Conservation (phyloP, 2,329 filamentous ascomycete genomes). For the Stachybotrys echinatus region DNA sequence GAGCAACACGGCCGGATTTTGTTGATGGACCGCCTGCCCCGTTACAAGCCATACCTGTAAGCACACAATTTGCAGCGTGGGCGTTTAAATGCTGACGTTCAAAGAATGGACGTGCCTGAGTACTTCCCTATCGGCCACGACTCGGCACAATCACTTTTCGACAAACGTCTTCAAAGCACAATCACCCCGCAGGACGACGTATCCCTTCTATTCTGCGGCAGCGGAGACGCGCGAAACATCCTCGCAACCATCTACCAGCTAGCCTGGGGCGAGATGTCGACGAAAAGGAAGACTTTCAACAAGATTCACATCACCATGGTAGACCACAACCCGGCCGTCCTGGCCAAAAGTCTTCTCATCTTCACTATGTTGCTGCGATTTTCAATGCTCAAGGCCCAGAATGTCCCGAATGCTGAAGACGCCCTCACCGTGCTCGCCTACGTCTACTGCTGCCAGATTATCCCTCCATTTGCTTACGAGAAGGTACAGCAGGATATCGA, state of each 20-base stretch:
- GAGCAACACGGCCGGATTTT: too few relatives aligned
- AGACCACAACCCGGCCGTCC: conserved; percentile 14
- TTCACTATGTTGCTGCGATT: conserved; percentile 9
- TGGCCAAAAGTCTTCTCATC: conserved; percentile 15
- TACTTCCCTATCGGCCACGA: too few relatives aligned
- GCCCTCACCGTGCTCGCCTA: conserved; percentile 11
- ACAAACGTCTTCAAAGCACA: too few relatives aligned
- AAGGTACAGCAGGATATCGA: conserved; percentile 11
- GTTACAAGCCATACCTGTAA: too few relatives aligned
- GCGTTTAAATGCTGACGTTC: too few relatives aligned
- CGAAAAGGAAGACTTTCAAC: background rate
- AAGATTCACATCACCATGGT: conserved; percentile 14
- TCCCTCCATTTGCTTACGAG: conserved; percentile 10
- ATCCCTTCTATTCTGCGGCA: conserved; percentile 14
- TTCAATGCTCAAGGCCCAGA: background rate
- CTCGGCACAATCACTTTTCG: too few relatives aligned
- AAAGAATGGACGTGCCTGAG: too few relatives aligned
- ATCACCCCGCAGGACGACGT: conserved; percentile 3
- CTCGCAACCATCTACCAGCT: conserved; percentile 10
- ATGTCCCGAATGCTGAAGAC: conserved; percentile 4
- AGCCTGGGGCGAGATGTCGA: background rate
- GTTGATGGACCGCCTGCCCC: too few relatives aligned
- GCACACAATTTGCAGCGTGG: too few relatives aligned
- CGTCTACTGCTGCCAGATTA: conserved; percentile 9
- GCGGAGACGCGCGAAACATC: conserved; percentile 16